These are phyloP conservation scores for Phytophthora pini DNA, from an alignment of 352 stramenopile species.

Conservation along the genomic window DNA sequence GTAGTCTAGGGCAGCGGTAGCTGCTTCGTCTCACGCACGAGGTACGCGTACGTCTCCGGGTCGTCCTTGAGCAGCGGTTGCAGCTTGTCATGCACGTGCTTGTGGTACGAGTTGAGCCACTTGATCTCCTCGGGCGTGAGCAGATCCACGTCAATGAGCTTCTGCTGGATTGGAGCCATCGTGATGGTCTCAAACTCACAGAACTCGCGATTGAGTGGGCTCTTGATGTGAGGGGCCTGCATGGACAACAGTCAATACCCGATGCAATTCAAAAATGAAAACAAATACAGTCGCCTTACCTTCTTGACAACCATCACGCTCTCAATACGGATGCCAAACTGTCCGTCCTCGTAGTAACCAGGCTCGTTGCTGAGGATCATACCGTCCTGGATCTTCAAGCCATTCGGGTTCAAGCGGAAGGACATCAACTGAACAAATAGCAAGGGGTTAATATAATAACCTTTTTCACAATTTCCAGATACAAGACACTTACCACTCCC, in stretches of 20 bases:
- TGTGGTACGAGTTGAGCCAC: conserved; percentile 97
- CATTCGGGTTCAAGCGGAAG: conserved; percentile 86
- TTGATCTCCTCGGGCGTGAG: conserved; percentile 92
- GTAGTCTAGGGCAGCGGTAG: conserved; percentile 34
- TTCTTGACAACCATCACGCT: conserved; percentile 96
- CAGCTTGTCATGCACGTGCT: conserved; percentile 92
- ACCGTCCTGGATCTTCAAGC: conserved; percentile 86
- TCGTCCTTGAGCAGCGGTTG: conserved; percentile 85
- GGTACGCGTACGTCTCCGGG: conserved; percentile 71
- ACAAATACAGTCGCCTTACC: conserved; percentile 43
- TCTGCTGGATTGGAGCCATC: conserved; percentile 98
- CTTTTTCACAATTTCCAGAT: background rate
- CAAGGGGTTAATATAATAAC: conserved; percentile 16
- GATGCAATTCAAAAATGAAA: background rate
- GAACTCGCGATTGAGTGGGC: conserved; percentile 87
- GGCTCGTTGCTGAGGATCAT: conserved; percentile 99
- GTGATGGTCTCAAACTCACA: conserved; percentile 97
- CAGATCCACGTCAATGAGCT: conserved; percentile 95
- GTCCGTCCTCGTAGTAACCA: conserved; percentile 97
- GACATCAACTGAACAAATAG: conserved; percentile 63
- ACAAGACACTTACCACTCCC: conserved; percentile 57
- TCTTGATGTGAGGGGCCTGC: conserved; percentile 66
- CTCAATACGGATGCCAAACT: conserved; percentile 99
- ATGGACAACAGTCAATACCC: too few relatives aligned
- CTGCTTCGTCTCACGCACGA: conserved; percentile 78